These are phyloP conservation scores for Musa beccarii DNA, from an alignment of 176 grass and related monocot genomes.

Conservation along the genomic window DNA sequence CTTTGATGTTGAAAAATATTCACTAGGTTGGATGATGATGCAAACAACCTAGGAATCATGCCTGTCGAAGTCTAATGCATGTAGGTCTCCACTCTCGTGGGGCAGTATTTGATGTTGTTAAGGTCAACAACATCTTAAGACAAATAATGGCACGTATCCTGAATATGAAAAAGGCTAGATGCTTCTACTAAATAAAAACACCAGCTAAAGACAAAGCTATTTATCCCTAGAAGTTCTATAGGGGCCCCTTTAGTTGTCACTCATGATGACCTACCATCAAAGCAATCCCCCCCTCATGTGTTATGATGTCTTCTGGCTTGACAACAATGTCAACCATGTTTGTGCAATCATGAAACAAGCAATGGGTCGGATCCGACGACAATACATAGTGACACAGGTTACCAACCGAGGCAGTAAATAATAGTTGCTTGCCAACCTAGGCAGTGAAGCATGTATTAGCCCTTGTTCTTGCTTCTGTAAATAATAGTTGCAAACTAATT, in stretches of 20 bases:
- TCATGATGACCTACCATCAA: neutral
- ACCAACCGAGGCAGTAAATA: no score
- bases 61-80: neutral
- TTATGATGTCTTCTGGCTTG: neutral
- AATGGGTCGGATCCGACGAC: no score
- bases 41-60: neutral
- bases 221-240: neutral
- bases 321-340: neutral
- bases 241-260: neutral
- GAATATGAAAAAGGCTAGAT: conserved; percentile 1
- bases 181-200: neutral
- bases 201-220: neutral
- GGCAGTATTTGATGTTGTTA: neutral
- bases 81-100: neutral
- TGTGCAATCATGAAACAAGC: conserved; percentile 2
- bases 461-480: no score
- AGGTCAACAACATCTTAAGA: neutral
- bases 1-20: neutral
- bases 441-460: no score
- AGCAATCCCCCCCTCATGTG: neutral
- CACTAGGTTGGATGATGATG: neutral
- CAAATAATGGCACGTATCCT: neutral
- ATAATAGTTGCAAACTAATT: no score
- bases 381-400: no score
- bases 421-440: no score